Evolutionary conservation across 2,329 filamentous ascomycete genomes (phyloP), one percentile per base, ranked within the genome.

Genomic region (Xylaria sp.): DNA sequence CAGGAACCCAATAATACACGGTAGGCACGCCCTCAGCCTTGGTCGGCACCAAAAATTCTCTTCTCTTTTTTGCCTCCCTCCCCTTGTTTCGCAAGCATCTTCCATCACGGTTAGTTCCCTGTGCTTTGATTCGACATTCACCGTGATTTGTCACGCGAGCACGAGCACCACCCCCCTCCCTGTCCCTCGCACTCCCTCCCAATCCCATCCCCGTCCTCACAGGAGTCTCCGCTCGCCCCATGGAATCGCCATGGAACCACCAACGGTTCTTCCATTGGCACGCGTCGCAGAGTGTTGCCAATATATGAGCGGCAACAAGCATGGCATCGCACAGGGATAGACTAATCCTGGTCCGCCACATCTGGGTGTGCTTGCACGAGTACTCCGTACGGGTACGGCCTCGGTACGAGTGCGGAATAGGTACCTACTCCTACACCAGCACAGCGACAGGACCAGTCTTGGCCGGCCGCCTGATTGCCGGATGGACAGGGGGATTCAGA

Each of bases 241-340:
- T 13, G 37, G 23, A 35, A 51, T n/a, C 49, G 23, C 11, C 35
- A n/a, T 30, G 10, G 39, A 46, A 49, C 30, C 34, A 18, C 19
- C 19, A 34, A 35, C 23, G 9, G 13, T 59, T 16, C 8, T 52
- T 54, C 50, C n/a, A 16, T 52, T 55, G 18, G 48, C 9, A 55
- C 48, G 50, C 55, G 44, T 47, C 42, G 52, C 39, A 60, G 44
- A 42, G 30, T 56, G 44, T 44, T 46, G 16, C 42, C 50, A 53
- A 42, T 42, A 35, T 50, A 18, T 19, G 46, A 50, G 19, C 48
- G 48, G 48, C 48, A 13, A 49, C 34, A 49, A 37, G 57, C 39
- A 13, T 59, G 37, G 16, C 47, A 58, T 54, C 55, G 23, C 34
- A 53, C 37, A 30, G 57, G 39, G 37, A 49, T 50, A 23, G 23